These are phyloP conservation scores for Astrothelium macrocarpum DNA, from an alignment of 495 filamentous ascomycete genomes.

Conservation along the genomic window DNA sequence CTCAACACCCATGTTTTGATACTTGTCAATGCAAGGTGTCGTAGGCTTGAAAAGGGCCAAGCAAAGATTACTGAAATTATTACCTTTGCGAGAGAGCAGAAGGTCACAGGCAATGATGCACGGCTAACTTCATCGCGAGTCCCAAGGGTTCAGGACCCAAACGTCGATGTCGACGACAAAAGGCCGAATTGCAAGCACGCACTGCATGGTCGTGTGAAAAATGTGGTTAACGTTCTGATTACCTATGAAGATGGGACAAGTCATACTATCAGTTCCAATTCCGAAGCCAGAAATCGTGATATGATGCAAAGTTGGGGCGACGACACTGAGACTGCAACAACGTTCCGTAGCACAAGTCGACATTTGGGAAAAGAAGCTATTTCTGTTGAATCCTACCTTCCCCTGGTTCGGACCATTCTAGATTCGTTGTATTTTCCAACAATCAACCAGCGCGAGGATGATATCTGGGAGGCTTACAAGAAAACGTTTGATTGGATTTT, in stretches of 20 bases:
- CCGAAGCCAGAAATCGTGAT: not conserved
- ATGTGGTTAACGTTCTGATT: not conserved
- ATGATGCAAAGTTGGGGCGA: not conserved
- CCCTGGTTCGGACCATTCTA: not conserved
- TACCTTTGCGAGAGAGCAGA: not conserved
- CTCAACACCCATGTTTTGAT: not conserved
- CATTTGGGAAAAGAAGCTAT: not conserved
- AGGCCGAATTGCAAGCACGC: not conserved
- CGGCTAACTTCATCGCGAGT: not conserved
- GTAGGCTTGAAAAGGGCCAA: not conserved
- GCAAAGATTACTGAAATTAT: not conserved
- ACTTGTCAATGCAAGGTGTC: not conserved
- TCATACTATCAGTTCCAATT: not conserved
- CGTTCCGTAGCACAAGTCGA: not conserved
- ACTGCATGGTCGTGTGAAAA: not conserved
- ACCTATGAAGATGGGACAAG: not conserved
- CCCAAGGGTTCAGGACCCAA: not conserved
- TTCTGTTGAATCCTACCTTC: not conserved
- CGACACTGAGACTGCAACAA: not conserved
- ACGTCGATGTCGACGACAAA: not conserved
- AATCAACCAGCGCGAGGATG: not conserved
- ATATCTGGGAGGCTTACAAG: slow-evolving; percentile 3
- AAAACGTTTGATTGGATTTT: slow-evolving; percentile 14
- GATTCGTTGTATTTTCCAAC: not conserved
- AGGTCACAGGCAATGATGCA: not conserved